A percentile compares a stretch with the other conserved stretches of the same genome.
These are phyloP conservation scores for Clitocybe nebularis DNA, from an alignment of 1,284 basidiomycete species.

Conservation along the genomic window DNA sequence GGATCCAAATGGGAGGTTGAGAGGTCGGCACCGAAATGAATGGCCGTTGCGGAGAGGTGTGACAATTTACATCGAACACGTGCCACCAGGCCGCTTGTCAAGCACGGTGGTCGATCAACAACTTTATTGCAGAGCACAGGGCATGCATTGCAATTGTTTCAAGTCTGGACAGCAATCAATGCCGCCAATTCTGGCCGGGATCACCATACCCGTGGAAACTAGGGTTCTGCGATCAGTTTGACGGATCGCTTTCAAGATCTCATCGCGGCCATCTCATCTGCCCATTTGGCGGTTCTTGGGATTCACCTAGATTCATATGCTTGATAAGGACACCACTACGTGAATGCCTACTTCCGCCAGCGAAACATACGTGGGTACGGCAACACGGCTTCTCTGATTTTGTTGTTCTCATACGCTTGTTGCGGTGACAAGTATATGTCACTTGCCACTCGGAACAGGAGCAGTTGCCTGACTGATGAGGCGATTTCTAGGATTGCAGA, in stretches of 20 bases:
- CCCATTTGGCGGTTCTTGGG: slow-evolving; percentile 6
- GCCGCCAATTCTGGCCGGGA: slow-evolving; percentile 17
- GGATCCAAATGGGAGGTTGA: slow-evolving; percentile 17
- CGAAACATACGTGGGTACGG: slow-evolving; percentile 19
- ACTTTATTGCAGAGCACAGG: slow-evolving; percentile 13
- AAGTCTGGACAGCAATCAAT: slow-evolving; percentile 11
- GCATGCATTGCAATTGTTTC: slow-evolving; percentile 15
- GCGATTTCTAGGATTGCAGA: slow-evolving; percentile 12
- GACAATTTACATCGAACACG: slow-evolving; percentile 22
- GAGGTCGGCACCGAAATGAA: slow-evolving; percentile 36
- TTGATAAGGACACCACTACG: slow-evolving; percentile 10
- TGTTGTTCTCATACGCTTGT: slow-evolving; percentile 17
- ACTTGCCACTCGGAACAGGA: slow-evolving; percentile 11
- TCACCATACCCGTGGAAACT: slow-evolving; percentile 18
- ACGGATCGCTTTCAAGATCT: slow-evolving; percentile 10
- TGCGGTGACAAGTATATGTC: slow-evolving; percentile 20
- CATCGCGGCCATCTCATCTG: slow-evolving; percentile 13
- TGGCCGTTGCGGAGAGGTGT: slow-evolving; percentile 16
- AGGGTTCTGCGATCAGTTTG: slow-evolving; percentile 13
- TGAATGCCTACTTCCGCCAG: slow-evolving; percentile 17
- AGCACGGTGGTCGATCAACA: slow-evolving; percentile 14
- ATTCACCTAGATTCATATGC: slow-evolving; percentile 14
- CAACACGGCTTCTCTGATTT: slow-evolving; percentile 18
- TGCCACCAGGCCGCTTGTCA: slow-evolving; percentile 19
- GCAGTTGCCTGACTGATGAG: slow-evolving; percentile 15